A percentile compares a stretch with the other conserved stretches of the same genome.
These are phyloP conservation scores for Sarocladium kiliense DNA, from an alignment of 2,329 filamentous ascomycete genomes.

Conservation along the genomic window DNA sequence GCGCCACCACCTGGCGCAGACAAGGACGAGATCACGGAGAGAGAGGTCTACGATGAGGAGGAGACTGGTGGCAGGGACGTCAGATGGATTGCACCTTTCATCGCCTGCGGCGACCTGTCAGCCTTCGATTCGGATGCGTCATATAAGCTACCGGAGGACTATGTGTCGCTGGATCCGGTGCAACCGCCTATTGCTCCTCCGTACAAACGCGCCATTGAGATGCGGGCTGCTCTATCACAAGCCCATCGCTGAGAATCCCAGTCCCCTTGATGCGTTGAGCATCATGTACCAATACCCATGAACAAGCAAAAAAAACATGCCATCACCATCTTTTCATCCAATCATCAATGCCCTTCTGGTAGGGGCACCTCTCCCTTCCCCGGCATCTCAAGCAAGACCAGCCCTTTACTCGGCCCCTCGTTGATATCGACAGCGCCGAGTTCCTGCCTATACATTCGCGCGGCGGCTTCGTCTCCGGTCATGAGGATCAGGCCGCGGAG, in stretches of 20 bases:
- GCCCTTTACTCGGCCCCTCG: slow-evolving; percentile 33
- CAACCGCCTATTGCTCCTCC: slow-evolving; percentile 95
- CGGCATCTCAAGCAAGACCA: slow-evolving; percentile 36
- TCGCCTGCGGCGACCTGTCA: slow-evolving; percentile 94
- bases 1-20: slow-evolving; percentile 6
- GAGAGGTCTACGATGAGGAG: slow-evolving; percentile 43
- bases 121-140: slow-evolving; percentile 95
- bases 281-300: slow-evolving; percentile 13
- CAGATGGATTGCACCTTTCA: slow-evolving; percentile 89
- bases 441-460: slow-evolving; percentile 41
- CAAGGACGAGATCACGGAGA: slow-evolving; percentile 36
- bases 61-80: slow-evolving; percentile 16
- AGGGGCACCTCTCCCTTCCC: slow-evolving; percentile 29
- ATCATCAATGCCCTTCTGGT: slow-evolving; percentile 24
- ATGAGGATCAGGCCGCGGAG: slow-evolving; percentile 56
- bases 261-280: background rate
- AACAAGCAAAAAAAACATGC: slow-evolving; percentile 10
- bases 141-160: slow-evolving; percentile 80
- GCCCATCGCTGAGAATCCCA: slow-evolving; percentile 19
- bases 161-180: slow-evolving; percentile 83
- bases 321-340: slow-evolving; percentile 4
- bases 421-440: slow-evolving; percentile 40
- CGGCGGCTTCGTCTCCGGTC: slow-evolving; percentile 34
- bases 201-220: slow-evolving; percentile 85
- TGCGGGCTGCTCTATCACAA: slow-evolving; percentile 37